Evolutionary conservation across 2,329 filamentous ascomycete species (phyloP).

Genomic region (Fusarium anthophilum): DNA sequence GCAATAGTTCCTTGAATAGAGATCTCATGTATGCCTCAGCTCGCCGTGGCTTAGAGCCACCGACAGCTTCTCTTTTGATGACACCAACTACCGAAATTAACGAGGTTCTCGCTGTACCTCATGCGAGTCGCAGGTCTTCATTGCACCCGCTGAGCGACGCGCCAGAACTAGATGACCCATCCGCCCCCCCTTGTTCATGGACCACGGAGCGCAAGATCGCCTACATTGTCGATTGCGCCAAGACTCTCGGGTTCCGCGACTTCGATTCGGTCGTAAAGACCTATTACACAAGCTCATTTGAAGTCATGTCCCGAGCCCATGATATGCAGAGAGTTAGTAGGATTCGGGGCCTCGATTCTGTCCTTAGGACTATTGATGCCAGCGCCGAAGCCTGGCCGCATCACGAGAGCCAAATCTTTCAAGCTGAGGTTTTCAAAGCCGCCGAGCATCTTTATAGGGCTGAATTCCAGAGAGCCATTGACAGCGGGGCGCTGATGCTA

Average conservation of each 20-base stretch:
- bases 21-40: accelerated
- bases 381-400: background rate
- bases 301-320: background rate
- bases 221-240: background rate
- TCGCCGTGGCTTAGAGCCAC: background rate
- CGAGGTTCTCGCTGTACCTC: background rate
- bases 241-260: background rate
- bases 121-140: background rate
- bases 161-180: background rate
- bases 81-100: background rate
- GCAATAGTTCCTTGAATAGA: background rate
- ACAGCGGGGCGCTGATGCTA: background rate
- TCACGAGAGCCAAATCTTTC: background rate
- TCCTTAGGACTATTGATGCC: background rate
- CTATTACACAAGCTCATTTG: background rate
- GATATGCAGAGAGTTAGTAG: background rate
- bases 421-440: background rate
- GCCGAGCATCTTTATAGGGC: background rate
- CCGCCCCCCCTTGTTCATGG: background rate
- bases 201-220: background rate
- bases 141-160: background rate
- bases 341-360: background rate
- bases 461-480: background rate
- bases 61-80: background rate
- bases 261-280: background rate